Base-by-base conservation (phyloP, 148 eudicot species). In the Cornus florida region DNA sequence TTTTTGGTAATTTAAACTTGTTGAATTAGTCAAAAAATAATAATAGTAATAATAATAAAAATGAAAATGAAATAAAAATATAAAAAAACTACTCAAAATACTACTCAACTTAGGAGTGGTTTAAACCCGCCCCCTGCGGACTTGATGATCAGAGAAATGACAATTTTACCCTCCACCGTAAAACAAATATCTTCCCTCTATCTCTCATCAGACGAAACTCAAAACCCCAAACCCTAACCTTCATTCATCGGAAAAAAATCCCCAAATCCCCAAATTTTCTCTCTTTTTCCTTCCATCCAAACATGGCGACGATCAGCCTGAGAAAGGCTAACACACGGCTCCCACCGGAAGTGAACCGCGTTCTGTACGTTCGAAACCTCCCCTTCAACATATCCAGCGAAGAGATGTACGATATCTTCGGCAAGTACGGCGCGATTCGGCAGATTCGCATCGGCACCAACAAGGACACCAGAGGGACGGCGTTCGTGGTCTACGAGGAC, bases 361-460 rank as follows among this genome's bases (percentile, higher is more conserved):
- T 88, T 0, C 83, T 89, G 6, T 89, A 88, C 85, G 97, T 91
- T 0, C 86, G 93, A 0, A 92, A 91, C 69, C 84, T 92, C 0
- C 97, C 93, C 0, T 92, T 92, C 87, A 91, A 88, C 90, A 92
- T 92, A 62, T 88, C 97, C 0, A 89, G 91, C 88, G 95, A 91
- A 69, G 97, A 93, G 79, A 91, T 93, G 97, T 91, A 93, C 89
- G 93, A 93, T 38, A 90, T 92, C 9, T 92, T 92, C 86, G 97
- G 94, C 38, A 92, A 91, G 76, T 93, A 93, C 87, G 93, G 97
- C 2, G 94, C 94, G 19, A 91, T 92, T 20, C 89, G 93, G 7
- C 94, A 91, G 79, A 91, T 92, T 11, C 84, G 97, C 0, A 85
- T 92, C 39, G 97, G 92, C 46, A 89, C 90, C 5, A 87, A 82